phyloP scores from a whole-genome alignment of 495 filamentous ascomycete genomes.

The Penicillium antarcticum region DNA sequence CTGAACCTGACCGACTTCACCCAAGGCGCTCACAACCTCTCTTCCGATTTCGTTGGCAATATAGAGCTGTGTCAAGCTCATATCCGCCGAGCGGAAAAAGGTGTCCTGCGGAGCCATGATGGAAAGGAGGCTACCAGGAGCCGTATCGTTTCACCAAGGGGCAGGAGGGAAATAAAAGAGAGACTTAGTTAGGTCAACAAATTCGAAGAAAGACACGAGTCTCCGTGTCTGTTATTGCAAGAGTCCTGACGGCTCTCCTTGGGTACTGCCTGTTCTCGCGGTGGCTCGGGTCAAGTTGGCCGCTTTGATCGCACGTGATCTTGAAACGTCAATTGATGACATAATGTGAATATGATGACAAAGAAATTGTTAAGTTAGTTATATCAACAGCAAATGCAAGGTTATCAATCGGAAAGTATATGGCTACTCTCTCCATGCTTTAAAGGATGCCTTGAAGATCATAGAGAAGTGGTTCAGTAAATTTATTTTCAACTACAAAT shows the following conservation, averaged over 20 bases:
- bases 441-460: too few relatives aligned
- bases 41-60: conserved; percentile 97
- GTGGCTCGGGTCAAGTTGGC: conserved; percentile 20
- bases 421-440: too few relatives aligned
- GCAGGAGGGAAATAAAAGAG: conserved; percentile 8
- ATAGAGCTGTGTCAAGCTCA: conserved; percentile 99
- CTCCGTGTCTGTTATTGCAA: neutral
- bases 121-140: conserved; percentile 27
- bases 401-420: too few relatives aligned
- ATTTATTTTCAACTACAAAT: too few relatives aligned
- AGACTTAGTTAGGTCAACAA: neutral
- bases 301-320: neutral
- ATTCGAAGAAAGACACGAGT: conserved; percentile 15
- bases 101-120: conserved; percentile 69
- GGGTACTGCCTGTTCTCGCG: conserved; percentile 7
- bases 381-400: too few relatives aligned
- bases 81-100: conserved; percentile 99
- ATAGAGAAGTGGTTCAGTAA: too few relatives aligned
- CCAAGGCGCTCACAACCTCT: conserved; percentile 94
- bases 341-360: too few relatives aligned
- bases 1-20: conserved; percentile 91
- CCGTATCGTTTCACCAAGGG: conserved; percentile 26
- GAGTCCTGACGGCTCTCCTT: neutral
- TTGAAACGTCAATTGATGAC: too few relatives aligned
- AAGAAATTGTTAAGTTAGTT: too few relatives aligned